Percentiles rank a stretch among this genome's conserved stretches.
Conservation (phyloP, 345 rosid genomes). For the Nephelium lappaceum region DNA sequence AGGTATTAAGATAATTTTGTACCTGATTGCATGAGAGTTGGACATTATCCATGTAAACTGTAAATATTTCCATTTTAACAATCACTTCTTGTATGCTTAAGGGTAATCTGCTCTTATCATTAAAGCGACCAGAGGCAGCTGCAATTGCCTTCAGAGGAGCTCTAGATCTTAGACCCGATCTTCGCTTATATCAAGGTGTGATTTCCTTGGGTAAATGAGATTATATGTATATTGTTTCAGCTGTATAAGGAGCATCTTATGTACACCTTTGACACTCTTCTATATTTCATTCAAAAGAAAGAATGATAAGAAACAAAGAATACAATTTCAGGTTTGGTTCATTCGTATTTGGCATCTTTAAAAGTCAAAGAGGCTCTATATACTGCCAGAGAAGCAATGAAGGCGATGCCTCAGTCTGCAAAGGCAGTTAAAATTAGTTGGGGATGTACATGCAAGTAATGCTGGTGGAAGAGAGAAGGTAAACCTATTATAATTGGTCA, state of each 20-base stretch:
- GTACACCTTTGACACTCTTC: not conserved
- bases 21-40: conserved; percentile 19
- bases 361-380: conserved; percentile 92
- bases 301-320: conserved; percentile 15
- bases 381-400: conserved; percentile 98
- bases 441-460: conserved; percentile 93
- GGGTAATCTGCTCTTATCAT: conserved; percentile 83
- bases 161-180: conserved; percentile 95
- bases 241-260: conserved; percentile 13
- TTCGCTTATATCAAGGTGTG: conserved; percentile 96
- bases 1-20: conserved; percentile 51
- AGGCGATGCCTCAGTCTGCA: conserved; percentile 99
- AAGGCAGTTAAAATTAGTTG: conserved; percentile 93
- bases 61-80: not conserved
- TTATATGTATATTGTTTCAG: conserved; percentile 15
- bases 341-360: conserved; percentile 85
- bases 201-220: conserved; percentile 15
- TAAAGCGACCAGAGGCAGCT: conserved; percentile 89
- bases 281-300: conserved; percentile 6
- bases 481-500: conserved; percentile 14
- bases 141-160: conserved; percentile 89
- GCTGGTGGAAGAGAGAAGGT: conserved; percentile 98
- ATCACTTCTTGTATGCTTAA: conserved; percentile 27
- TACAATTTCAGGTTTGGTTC: conserved; percentile 78
- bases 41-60: not conserved